Evolutionary conservation across 768 basidiomycete species (phyloP).

Genomic region (Paxillus involutus): DNA sequence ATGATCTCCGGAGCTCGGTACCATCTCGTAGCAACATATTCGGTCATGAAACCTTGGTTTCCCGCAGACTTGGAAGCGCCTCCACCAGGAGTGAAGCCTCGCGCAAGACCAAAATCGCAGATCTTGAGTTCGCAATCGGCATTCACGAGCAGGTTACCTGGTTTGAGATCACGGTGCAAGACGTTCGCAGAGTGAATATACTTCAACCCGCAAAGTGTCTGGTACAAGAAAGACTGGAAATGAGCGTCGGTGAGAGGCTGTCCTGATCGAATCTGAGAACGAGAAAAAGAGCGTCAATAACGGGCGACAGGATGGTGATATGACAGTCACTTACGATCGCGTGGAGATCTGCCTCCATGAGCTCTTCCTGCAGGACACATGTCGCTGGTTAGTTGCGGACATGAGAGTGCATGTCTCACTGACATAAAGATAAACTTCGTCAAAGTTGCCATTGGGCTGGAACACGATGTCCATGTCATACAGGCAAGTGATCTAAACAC

Average conservation of each 20-base stretch:
- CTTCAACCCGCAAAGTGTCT: conserved; percentile 96
- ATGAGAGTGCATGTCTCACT: conserved; percentile 25
- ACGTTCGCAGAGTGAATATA: conserved; percentile 98
- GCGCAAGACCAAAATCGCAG: conserved; percentile 96
- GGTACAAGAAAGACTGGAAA: conserved; percentile 96
- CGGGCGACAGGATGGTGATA: background rate
- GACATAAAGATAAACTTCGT: conserved; percentile 94
- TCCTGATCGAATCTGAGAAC: conserved; percentile 72
- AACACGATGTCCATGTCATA: conserved; percentile 99
- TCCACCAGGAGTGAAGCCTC: conserved; percentile 87
- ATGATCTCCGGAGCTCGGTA: conserved; percentile 99
- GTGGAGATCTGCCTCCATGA: conserved; percentile 99
- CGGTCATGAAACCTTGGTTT: conserved; percentile 97
- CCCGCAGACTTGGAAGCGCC: conserved; percentile 71
- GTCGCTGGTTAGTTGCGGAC: background rate
- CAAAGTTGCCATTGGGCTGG: conserved; percentile 87
- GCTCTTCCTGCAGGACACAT: conserved; percentile 71
- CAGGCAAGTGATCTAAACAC: conserved; percentile 83
- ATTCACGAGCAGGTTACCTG: conserved; percentile 93
- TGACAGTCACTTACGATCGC: conserved; percentile 70
- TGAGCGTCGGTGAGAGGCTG: conserved; percentile 89
- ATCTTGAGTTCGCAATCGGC: conserved; percentile 99
- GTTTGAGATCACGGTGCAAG: conserved; percentile 94
- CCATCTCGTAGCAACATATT: conserved; percentile 99
- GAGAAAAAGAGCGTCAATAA: background rate